Conservation (phyloP, 495 filamentous ascomycete species). For the Aspergillus biplanus region DNA sequence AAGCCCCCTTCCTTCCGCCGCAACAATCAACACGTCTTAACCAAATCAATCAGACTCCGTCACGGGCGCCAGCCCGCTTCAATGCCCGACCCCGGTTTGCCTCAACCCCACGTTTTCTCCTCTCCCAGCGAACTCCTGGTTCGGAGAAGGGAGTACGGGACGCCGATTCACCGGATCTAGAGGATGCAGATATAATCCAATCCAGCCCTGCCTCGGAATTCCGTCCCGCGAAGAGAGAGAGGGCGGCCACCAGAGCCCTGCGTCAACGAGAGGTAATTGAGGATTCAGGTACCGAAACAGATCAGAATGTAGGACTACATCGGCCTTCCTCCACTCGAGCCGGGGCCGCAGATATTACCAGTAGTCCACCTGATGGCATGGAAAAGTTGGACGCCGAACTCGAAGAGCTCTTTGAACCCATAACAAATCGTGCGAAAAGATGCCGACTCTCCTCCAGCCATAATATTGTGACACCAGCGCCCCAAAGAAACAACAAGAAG, state of each 20-base stretch:
- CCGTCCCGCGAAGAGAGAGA: constrained; percentile 17
- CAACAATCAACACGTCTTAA: neutral
- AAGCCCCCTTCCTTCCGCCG: neutral
- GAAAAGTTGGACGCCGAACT: constrained; percentile 29
- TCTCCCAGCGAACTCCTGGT: constrained; percentile 33
- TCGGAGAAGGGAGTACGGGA: constrained; percentile 16
- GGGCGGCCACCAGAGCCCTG: constrained; percentile 15
- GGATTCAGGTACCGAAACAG: constrained; percentile 33
- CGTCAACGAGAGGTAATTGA: constrained; percentile 41
- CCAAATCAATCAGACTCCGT: constrained; percentile 32
- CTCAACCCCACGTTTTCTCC: constrained; percentile 44
- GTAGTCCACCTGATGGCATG: constrained; percentile 25
- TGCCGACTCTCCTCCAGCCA: constrained; percentile 26
- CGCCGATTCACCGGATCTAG: constrained; percentile 31
- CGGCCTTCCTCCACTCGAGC: neutral
- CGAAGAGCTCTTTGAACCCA: constrained; percentile 37
- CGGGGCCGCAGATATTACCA: constrained; percentile 25
- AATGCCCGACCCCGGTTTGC: constrained; percentile 44
- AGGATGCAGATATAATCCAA: constrained; percentile 23
- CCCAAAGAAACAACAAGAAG: constrained; percentile 5
- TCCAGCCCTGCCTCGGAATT: constrained; percentile 21
- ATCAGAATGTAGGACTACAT: constrained; percentile 8
- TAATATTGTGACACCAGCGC: constrained; percentile 9
- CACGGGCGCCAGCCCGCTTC: constrained; percentile 37
- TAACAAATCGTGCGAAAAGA: constrained; percentile 34